phyloP scores from a whole-genome alignment of 305 asterid genomes.

The Rubia peregrina region DNA sequence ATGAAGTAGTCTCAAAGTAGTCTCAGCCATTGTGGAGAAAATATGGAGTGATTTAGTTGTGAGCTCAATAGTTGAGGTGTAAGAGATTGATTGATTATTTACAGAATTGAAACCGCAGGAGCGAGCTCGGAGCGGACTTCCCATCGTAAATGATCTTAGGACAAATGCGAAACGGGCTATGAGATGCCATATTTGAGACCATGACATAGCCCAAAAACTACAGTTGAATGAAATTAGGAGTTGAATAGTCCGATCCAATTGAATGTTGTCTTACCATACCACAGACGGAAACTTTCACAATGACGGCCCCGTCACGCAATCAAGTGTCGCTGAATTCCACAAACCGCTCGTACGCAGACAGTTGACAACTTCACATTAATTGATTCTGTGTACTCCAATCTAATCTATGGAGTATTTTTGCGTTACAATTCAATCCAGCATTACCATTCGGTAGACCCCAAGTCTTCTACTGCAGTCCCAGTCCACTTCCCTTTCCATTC shows the following conservation, averaged over 20 bases:
- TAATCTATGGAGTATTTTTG: background rate
- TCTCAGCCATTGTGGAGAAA: no score
- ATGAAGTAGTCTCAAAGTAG: no score
- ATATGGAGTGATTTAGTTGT: no score
- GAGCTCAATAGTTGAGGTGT: no score
- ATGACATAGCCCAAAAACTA: background rate
- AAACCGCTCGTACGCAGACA: background rate
- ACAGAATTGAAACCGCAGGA: no score
- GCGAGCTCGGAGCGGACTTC: no score
- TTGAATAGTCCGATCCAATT: no score
- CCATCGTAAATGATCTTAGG: no score
- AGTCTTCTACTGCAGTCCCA: constrained; percentile 5
- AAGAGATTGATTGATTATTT: no score
- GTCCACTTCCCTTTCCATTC: background rate
- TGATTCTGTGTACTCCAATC: background rate
- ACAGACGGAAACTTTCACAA: background rate
- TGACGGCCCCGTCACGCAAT: background rate
- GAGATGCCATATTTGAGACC: background rate
- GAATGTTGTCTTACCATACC: no score
- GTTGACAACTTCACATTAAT: background rate
- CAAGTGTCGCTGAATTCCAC: background rate
- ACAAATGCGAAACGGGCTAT: no score
- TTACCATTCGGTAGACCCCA: background rate
- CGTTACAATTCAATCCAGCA: background rate
- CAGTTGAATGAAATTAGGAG: background rate